Evolutionary conservation across 1,284 basidiomycete genomes (phyloP).

Genomic region (Marasmius fiardii): DNA sequence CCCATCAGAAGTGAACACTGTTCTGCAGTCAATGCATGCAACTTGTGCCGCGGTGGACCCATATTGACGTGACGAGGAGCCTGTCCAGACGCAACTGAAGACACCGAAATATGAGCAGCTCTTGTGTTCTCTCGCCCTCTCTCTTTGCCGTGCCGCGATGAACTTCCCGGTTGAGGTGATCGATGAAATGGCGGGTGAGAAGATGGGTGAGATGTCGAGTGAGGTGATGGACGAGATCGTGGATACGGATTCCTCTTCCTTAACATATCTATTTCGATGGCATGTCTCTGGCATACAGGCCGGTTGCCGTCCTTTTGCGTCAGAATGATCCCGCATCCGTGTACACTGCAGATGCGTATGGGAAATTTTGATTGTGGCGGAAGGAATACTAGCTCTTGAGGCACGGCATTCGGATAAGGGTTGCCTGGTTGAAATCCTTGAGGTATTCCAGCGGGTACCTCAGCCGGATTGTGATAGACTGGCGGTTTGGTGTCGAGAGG

Average conservation of each 20-base stretch:
- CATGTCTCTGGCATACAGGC: background rate
- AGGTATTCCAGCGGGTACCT: too few relatives aligned
- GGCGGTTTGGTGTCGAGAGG: background rate
- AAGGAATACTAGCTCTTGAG: background rate
- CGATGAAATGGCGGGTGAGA: too few relatives aligned
- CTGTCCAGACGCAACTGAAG: background rate
- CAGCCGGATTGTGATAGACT: background rate
- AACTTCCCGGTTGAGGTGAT: too few relatives aligned
- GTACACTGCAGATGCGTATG: background rate
- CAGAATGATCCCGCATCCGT: background rate
- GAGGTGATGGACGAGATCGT: background rate
- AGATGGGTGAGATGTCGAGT: too few relatives aligned
- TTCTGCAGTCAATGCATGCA: background rate
- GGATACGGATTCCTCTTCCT: background rate
- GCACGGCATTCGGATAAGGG: background rate
- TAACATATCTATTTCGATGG: background rate
- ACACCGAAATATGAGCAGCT: background rate
- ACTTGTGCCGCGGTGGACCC: background rate
- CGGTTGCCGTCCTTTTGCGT: background rate
- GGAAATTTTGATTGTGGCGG: background rate
- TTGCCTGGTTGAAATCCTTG: too few relatives aligned
- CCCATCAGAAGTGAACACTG: background rate
- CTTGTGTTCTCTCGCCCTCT: background rate
- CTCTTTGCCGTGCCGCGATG: background rate
- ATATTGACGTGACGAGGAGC: background rate